Base-by-base conservation (phyloP, 176 grass and related monocot species). In the Olyra latifolia region DNA sequence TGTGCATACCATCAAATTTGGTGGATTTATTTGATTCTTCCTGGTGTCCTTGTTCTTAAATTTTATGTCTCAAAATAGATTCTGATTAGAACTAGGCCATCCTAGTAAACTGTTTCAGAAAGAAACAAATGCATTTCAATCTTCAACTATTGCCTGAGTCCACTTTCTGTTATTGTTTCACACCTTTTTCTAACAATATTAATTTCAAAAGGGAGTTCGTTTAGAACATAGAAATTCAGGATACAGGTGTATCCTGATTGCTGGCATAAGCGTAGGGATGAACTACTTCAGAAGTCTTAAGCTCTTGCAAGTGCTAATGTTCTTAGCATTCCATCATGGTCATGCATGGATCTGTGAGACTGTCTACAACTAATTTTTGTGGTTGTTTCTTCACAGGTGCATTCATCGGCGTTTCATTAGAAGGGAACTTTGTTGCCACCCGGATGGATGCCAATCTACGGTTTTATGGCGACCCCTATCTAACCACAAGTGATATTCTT, bases 381-480 rank as follows among this genome's bases (percentile, higher is more conserved):
- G 1, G 30, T 74, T 13, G 41, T 82, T 66, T 25, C 24, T 59
- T 58, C 6, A 32, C 45, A 97, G 94, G 94, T 71, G 91, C 91
- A 70, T 97, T 97, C 70, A 58, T 97, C 47, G 94, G 94, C 27
- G 87, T 94, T 59, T 97, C 94, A 27, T 82, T 97, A 58, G 91
- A 97, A 74, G 91, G 94, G 5, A 97, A 90, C 72, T 14, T 91
- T 17, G 87, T 97, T 62, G 29, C 85, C 11, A 94, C 91, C 40
- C 74, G 94, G 25, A 91, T 78, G 46, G 94, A 94, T 43, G 55
- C 89, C 23, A 94, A 97, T 73, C 62, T 84, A 35, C 44, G 46
- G 28, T 97, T 97, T 62, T 97, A 97, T 11, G 94, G 94, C 5
- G 94, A 97, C 66, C 91, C 91, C 0, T 97, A 97, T 77, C 75